Conservation (phyloP, 257 asterid genomes). For the Plectranthus barbatus region DNA sequence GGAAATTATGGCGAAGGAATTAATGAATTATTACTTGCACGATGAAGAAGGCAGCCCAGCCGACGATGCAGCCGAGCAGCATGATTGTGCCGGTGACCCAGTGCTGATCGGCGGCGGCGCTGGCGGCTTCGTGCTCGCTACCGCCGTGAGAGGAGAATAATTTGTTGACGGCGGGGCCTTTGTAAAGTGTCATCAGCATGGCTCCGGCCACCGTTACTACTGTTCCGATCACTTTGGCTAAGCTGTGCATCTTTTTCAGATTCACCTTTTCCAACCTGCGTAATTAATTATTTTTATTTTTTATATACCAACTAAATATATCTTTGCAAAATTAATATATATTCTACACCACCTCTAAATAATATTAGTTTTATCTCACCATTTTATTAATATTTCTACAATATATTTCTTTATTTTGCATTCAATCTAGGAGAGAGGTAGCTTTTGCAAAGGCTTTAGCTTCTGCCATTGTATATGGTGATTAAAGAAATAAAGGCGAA, state of each 20-base stretch:
- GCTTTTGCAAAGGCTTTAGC: not conserved
- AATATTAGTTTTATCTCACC: too few species aligned
- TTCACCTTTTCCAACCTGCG: conserved; percentile 63
- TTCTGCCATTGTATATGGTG: not conserved
- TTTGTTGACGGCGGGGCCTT: conserved; percentile 65
- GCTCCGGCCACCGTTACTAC: conserved; percentile 61
- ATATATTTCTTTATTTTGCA: too few species aligned
- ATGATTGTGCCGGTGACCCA: conserved; percentile 71
- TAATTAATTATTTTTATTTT: not conserved
- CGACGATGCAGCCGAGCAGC: conserved; percentile 54
- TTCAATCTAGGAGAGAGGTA: not conserved
- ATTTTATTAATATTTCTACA: too few species aligned
- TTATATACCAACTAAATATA: too few species aligned
- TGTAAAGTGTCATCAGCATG: conserved; percentile 65
- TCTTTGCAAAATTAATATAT: too few species aligned
- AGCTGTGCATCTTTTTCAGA: conserved; percentile 32
- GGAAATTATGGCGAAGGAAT: not conserved
- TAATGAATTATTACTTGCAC: conserved; percentile 54
- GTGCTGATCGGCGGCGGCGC: conserved; percentile 32
- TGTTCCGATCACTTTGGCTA: conserved; percentile 73
- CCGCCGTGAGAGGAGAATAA: conserved; percentile 29
- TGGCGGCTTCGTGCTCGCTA: conserved; percentile 23
- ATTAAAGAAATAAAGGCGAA: not conserved
- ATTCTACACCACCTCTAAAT: too few species aligned
- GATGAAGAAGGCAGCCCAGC: conserved; percentile 88